Percentiles rank a stretch among this genome's conserved stretches.
phyloP scores from a whole-genome alignment of 768 basidiomycete genomes.

The Cystoderma amianthinum region DNA sequence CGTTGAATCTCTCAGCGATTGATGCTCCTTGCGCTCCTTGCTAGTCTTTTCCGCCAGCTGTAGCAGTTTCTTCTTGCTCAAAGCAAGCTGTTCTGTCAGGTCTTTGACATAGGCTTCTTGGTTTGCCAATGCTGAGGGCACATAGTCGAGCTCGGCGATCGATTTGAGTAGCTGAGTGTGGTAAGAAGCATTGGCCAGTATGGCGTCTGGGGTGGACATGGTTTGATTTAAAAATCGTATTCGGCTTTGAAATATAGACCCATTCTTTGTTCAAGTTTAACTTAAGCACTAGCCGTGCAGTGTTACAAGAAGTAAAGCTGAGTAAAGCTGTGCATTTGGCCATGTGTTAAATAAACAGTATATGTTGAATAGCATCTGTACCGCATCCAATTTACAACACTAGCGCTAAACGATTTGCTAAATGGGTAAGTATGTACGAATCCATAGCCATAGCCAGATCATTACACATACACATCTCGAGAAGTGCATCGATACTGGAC shows the following conservation, averaged over 20 bases:
- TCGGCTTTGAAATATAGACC: too few relatives aligned
- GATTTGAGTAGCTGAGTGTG: slow-evolving; percentile 24
- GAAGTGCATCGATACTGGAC: too few relatives aligned
- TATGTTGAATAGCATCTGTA: too few relatives aligned
- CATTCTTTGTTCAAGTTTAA: too few relatives aligned
- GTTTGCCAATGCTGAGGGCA: slow-evolving; percentile 26
- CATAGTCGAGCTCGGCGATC: slow-evolving; percentile 32
- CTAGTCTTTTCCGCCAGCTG: slow-evolving; percentile 27
- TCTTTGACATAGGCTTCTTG: slow-evolving; percentile 27
- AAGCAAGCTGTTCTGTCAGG: slow-evolving; percentile 18
- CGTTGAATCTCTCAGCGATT: slow-evolving; percentile 30
- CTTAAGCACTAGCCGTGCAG: too few relatives aligned
- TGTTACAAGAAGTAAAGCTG: background rate
- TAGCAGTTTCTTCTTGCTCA: slow-evolving; percentile 16
- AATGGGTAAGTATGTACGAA: too few relatives aligned
- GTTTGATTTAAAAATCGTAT: too few relatives aligned
- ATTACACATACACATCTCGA: too few relatives aligned
- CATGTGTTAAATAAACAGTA: too few relatives aligned
- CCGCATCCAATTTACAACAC: too few relatives aligned
- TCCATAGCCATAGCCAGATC: too few relatives aligned
- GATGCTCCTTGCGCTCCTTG: slow-evolving; percentile 39
- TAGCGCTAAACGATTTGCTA: too few relatives aligned
- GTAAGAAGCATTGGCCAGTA: slow-evolving; percentile 29
- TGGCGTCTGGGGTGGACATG: slow-evolving; percentile 23
- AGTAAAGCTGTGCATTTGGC: background rate